Evolutionary conservation across 345 rosid species (phyloP).

Genomic region (Reutealis trisperma): DNA sequence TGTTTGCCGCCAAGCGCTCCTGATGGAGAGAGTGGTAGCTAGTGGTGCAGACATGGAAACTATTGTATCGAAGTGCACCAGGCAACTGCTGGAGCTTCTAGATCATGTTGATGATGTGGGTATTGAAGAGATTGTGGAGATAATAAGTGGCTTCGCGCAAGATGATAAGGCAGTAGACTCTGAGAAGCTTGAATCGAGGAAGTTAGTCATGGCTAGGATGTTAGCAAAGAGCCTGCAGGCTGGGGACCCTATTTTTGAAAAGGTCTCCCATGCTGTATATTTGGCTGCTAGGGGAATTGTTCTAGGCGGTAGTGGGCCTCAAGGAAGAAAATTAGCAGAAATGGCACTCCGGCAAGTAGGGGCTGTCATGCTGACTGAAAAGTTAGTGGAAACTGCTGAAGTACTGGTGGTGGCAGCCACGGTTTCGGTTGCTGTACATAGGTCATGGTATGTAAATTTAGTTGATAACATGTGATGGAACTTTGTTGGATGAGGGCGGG

Average conservation of each 20-base stretch:
- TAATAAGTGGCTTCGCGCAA: constrained; percentile 39
- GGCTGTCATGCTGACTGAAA: constrained; percentile 47
- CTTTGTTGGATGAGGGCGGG: not conserved
- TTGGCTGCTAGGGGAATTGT: constrained; percentile 65
- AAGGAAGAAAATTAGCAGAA: constrained; percentile 58
- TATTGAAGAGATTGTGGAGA: constrained; percentile 57
- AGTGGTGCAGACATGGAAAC: constrained; percentile 58
- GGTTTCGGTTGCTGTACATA: constrained; percentile 63
- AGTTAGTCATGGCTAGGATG: constrained; percentile 61
- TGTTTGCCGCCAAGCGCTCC: constrained; percentile 69
- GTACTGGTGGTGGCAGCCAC: constrained; percentile 59
- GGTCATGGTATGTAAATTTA: constrained; percentile 63
- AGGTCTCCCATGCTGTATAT: constrained; percentile 66
- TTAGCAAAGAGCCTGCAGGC: constrained; percentile 75
- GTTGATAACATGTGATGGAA: constrained; percentile 26
- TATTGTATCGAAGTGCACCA: constrained; percentile 41
- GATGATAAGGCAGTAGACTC: constrained; percentile 22
- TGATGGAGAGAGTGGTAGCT: constrained; percentile 50
- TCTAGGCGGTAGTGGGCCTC: constrained; percentile 56
- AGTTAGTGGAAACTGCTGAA: constrained; percentile 63
- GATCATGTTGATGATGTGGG: constrained; percentile 54
- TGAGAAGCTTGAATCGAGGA: constrained; percentile 43
- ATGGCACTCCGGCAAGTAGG: constrained; percentile 63
- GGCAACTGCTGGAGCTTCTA: constrained; percentile 50
- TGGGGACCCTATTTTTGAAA: constrained; percentile 73